These are phyloP conservation scores for Aspergillus baeticus DNA, from an alignment of 495 filamentous ascomycete species.

Conservation along the genomic window DNA sequence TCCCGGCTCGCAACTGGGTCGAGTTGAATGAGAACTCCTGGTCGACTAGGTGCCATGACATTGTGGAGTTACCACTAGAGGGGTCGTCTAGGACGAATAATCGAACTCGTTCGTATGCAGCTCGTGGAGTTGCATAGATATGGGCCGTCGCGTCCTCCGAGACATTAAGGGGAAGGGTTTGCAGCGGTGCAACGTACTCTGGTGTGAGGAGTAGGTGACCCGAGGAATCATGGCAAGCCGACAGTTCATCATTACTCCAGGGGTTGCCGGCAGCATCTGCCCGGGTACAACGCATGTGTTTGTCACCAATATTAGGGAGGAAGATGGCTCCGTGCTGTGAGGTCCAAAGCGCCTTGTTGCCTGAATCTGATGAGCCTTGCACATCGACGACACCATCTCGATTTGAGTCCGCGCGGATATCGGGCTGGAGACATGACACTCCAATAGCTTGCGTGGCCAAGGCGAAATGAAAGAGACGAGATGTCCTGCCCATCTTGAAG, in stretches of 20 bases:
- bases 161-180: neutral
- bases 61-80: neutral
- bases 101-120: slow-evolving; percentile 7
- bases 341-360: neutral
- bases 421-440: neutral
- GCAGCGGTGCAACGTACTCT: slow-evolving; percentile 3
- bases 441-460: neutral
- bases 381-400: slow-evolving; percentile 6
- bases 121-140: neutral
- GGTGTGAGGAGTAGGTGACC: slow-evolving; percentile 28
- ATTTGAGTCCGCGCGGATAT: slow-evolving; percentile 10
- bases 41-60: neutral
- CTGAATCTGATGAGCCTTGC: neutral
- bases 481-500: too few species aligned
- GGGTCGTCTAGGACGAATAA: slow-evolving; percentile 2
- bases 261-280: neutral
- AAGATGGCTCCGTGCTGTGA: slow-evolving; percentile 1
- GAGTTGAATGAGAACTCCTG: slow-evolving; percentile 2
- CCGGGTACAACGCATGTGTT: neutral
- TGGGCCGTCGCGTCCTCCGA: neutral
- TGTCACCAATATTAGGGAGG: slow-evolving; percentile 9
- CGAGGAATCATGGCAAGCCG: slow-evolving; percentile 40
- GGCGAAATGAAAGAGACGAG: too few species aligned
- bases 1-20: neutral
- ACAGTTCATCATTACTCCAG: slow-evolving; percentile 8